Percentiles rank a stretch among this genome's conserved stretches.
phyloP scores from a whole-genome alignment of 352 stramenopile species.

The Globisporangium spiculum region DNA sequence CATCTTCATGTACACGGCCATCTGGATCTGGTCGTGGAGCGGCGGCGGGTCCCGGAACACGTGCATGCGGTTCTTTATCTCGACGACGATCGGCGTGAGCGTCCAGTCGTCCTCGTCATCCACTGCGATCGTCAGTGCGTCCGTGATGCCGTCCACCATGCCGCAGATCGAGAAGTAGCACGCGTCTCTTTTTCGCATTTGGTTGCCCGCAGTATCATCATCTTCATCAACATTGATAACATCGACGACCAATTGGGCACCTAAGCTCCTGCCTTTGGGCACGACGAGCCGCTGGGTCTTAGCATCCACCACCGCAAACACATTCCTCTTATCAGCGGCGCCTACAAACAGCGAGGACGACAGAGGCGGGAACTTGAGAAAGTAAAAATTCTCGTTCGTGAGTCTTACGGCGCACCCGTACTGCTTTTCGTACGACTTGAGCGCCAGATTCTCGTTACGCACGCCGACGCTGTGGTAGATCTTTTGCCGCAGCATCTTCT shows the following conservation, averaged over 20 bases:
- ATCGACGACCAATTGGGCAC: not conserved
- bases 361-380: constrained; percentile 49
- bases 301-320: constrained; percentile 30
- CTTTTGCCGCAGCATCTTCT: constrained; percentile 45
- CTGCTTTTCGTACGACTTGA: constrained; percentile 64
- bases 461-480: constrained; percentile 65
- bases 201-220: constrained; percentile 4
- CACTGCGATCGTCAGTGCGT: constrained; percentile 46
- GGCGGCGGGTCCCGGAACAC: constrained; percentile 55
- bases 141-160: constrained; percentile 76
- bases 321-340: not conserved
- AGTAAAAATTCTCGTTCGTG: constrained; percentile 70
- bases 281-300: constrained; percentile 19
- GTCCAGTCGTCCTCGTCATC: constrained; percentile 53
- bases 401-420: constrained; percentile 51
- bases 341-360: not conserved
- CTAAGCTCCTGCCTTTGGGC: not conserved
- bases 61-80: constrained; percentile 77
- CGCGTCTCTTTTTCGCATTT: not conserved
- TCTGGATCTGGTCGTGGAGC: constrained; percentile 74
- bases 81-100: constrained; percentile 58
- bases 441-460: constrained; percentile 62
- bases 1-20: constrained; percentile 86
- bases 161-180: constrained; percentile 73
- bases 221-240: not conserved